phyloP scores from a whole-genome alignment of 2,329 filamentous ascomycete species.

The Colletotrichum caudatum region DNA sequence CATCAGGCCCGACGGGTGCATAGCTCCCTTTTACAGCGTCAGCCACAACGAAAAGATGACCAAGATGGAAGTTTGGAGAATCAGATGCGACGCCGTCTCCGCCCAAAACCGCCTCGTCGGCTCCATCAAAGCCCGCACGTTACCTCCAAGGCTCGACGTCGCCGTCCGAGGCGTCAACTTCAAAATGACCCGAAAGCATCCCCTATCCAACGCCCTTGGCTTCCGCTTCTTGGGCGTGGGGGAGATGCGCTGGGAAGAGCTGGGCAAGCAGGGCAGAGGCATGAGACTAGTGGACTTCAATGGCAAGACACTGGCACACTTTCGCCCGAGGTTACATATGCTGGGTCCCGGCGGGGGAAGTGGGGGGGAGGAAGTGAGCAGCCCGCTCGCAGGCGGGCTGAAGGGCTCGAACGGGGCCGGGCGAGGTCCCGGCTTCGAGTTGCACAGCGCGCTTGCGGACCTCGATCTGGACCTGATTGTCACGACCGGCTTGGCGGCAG shows the following conservation, averaged over 20 bases:
- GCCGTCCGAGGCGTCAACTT: conserved; percentile 34
- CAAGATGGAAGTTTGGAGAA: conserved; percentile 33
- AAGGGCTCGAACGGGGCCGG: not conserved
- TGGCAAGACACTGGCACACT: conserved; percentile 23
- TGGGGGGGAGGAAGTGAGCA: not conserved
- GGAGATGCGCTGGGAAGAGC: conserved; percentile 38
- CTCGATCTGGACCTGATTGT: conserved; percentile 39
- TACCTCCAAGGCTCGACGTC: conserved; percentile 35
- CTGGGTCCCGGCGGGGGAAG: not conserved
- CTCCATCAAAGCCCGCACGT: conserved; percentile 25
- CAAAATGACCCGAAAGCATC: conserved; percentile 34
- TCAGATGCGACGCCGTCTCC: conserved; percentile 12
- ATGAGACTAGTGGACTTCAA: conserved; percentile 39
- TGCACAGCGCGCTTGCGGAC: conserved; percentile 32
- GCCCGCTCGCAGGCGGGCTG: not conserved
- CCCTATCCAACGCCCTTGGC: conserved; percentile 24
- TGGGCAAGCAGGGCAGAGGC: conserved; percentile 19
- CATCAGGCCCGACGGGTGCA: not conserved
- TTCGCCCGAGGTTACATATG: conserved; percentile 28
- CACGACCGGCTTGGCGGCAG: conserved; percentile 38
- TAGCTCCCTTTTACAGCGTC: conserved; percentile 17
- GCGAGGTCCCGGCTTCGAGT: conserved; percentile 34
- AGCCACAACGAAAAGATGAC: conserved; percentile 29
- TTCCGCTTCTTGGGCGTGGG: conserved; percentile 33
- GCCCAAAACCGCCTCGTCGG: conserved; percentile 22